Evolutionary conservation across 2,329 filamentous ascomycete species (phyloP).

Genomic region (Gremmenia infestans): DNA sequence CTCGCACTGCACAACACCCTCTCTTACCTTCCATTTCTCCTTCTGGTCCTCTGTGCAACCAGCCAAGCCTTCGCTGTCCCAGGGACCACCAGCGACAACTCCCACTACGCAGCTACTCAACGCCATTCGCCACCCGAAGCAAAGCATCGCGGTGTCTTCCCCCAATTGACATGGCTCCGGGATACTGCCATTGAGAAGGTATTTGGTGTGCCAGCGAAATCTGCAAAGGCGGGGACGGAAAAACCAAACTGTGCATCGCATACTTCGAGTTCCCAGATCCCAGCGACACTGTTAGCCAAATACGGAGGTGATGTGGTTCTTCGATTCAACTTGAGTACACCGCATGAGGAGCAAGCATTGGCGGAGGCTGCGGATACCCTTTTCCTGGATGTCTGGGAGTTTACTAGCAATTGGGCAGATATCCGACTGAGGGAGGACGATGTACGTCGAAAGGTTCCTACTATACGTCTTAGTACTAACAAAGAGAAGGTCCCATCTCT

Average conservation of each 20-base stretch:
- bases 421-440: conserved; percentile 73
- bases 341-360: conserved; percentile 64
- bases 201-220: conserved; percentile 38
- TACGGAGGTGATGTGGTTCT: conserved; percentile 84
- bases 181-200: conserved; percentile 46
- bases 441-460: conserved; percentile 40
- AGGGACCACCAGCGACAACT: conserved; percentile 8
- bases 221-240: conserved; percentile 17
- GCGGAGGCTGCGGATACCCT: conserved; percentile 69
- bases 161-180: conserved; percentile 46
- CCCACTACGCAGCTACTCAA: conserved; percentile 2
- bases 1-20: conserved; percentile 1
- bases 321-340: conserved; percentile 72
- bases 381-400: conserved; percentile 88
- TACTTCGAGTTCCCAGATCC: conserved; percentile 30
- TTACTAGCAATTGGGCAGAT: conserved; percentile 76
- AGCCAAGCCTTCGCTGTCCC: conserved; percentile 15
- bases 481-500: conserved; percentile 57
- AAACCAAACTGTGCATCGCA: conserved; percentile 9
- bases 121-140: conserved; percentile 4
- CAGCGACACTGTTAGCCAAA: conserved; percentile 34
- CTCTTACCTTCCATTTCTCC: conserved; percentile 3
- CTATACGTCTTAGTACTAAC: conserved; percentile 6
- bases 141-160: conserved; percentile 35
- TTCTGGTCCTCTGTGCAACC: conserved; percentile 6